Evolutionary conservation across 2,329 filamentous ascomycete species (phyloP).

Genomic region (Cordyceps pruinosa): DNA sequence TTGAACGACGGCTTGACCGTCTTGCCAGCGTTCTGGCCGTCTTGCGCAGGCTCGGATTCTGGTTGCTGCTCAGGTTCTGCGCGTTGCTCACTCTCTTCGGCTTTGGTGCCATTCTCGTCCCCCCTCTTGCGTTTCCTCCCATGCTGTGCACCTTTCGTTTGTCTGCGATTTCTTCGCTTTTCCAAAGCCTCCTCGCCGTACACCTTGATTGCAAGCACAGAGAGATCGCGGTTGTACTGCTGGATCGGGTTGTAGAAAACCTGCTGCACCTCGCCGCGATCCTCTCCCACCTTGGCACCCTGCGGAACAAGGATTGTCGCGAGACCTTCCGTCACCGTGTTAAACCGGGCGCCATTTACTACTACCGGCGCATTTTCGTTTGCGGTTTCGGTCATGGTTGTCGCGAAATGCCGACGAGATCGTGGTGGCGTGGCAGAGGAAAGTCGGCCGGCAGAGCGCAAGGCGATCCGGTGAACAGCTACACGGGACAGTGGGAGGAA

Average conservation of each 20-base stretch:
- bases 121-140: conserved; percentile 35
- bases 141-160: conserved; percentile 28
- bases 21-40: conserved; percentile 20
- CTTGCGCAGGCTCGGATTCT: neutral
- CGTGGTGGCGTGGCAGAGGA: neutral
- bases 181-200: conserved; percentile 64
- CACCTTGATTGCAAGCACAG: conserved; percentile 82
- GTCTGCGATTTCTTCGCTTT: conserved; percentile 27
- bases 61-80: conserved; percentile 6
- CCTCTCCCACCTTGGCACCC: conserved; percentile 36
- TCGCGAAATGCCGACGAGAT: neutral
- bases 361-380: conserved; percentile 20
- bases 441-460: neutral
- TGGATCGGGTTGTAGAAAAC: conserved; percentile 99
- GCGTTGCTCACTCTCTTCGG: conserved; percentile 6
- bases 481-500: neutral
- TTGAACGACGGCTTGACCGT: conserved; percentile 50
- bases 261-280: conserved; percentile 58
- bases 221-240: conserved; percentile 96
- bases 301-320: conserved; percentile 51
- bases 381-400: conserved; percentile 1
- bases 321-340: conserved; percentile 47
- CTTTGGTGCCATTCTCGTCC: conserved; percentile 23
- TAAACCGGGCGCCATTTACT: conserved; percentile 42
- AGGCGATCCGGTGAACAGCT: neutral